Base-by-base conservation (phyloP, 208 protist genomes). In the Trichomonas vaginalis region DNA sequence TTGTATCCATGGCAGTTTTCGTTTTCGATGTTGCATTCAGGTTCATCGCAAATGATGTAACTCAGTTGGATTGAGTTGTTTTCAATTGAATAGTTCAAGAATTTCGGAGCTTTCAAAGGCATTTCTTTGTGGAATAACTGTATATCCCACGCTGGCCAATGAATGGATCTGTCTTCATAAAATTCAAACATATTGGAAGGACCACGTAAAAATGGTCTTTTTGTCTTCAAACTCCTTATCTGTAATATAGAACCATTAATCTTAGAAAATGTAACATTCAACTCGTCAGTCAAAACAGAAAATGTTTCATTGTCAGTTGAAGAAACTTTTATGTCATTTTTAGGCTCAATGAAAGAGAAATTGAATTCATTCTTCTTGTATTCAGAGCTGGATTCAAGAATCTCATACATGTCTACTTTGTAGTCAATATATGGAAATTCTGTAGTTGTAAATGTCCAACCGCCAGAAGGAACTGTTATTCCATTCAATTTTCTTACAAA, bases 61-160 rank as follows among this genome's bases (percentile, higher is more conserved):
- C 49, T 9, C 9, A 61, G 49, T 61, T 23, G 17, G 35, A 83
- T 40, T 42, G 27, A 10, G 35, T 83, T 17, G 15, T 83, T 35
- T 15, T 83, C 40, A 32, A 83, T 40, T 83, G 0, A 9, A 42
- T 37, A 37, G 15, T 40, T 35, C 10, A 42, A 17, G n/a, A 83
- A 42, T 23, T 10, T 37, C 17, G 86, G 45, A n/a, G 8, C 6
- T 14, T 39, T 23, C 0, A 92, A 8, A 2, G 35, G 40, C 86
- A 92, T 92, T 39, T 92, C 86, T 51, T 92, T 92, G 45, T 92
- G 86, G 56, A 51, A 92, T 35, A 51, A 9, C 45, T 92, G 86
- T 35, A 92, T 92, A 39, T 92, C 86, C 86, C 86, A 92, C 21
- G 86, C 86, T 39, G 86, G 86, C 45, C 40, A 92, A 47, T 92